These are phyloP conservation scores for Austroboletus eburneus DNA, from an alignment of 768 basidiomycete species.

Conservation along the genomic window DNA sequence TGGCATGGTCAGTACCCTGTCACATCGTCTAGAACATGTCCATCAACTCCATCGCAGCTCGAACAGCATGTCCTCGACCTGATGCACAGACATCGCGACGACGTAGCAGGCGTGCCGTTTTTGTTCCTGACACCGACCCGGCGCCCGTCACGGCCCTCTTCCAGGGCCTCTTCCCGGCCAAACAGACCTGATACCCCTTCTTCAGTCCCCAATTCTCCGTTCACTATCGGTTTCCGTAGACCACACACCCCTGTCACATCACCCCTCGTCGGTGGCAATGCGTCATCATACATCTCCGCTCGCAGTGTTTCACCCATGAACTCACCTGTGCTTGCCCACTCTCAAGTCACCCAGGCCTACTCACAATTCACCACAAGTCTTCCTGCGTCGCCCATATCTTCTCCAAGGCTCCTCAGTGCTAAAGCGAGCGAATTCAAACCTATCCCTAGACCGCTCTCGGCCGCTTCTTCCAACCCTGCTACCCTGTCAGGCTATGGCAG, in stretches of 20 bases:
- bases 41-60: conserved; percentile 42
- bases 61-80: conserved; percentile 89
- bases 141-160: conserved; percentile 78
- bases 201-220: conserved; percentile 72
- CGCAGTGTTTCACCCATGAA: conserved; percentile 54
- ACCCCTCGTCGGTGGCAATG: conserved; percentile 59
- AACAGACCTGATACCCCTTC: conserved; percentile 72
- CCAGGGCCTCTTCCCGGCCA: conserved; percentile 70
- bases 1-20: conserved; percentile 47
- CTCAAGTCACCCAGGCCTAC: conserved; percentile 50
- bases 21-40: conserved; percentile 15
- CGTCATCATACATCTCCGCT: conserved; percentile 54
- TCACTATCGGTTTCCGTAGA: conserved; percentile 67
- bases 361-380: conserved; percentile 75
- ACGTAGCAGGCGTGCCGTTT: conserved; percentile 77
- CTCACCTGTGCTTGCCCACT: conserved; percentile 61
- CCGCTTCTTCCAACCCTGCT: conserved; percentile 54
- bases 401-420: conserved; percentile 82
- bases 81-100: conserved; percentile 94
- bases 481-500: conserved; percentile 45
- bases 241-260: conserved; percentile 80
- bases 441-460: conserved; percentile 73
- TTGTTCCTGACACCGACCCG: conserved; percentile 77
- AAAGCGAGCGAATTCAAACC: conserved; percentile 90
- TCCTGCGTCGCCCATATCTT: conserved; percentile 79